Evolutionary conservation across 2,329 filamentous ascomycete species (phyloP).

Genomic region (Diaporthe helianthi): DNA sequence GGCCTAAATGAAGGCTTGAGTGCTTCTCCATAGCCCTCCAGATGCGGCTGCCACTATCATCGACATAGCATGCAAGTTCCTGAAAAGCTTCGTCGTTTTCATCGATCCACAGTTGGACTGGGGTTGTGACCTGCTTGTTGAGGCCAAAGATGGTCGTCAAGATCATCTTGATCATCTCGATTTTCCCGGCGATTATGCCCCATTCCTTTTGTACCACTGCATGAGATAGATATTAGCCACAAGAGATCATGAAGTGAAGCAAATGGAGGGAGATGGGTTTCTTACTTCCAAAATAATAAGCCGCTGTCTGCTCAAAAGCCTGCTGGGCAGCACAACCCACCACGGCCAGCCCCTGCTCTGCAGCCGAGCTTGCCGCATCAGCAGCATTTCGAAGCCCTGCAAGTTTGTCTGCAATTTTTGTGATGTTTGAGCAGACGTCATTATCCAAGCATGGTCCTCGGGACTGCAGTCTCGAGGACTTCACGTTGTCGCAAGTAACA

Average conservation of each 20-base stretch:
- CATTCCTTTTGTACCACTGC: conserved; percentile 20
- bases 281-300: conserved; percentile 24
- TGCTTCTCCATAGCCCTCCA: conserved; percentile 12
- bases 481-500: neutral
- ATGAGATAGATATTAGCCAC: neutral
- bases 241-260: fast-evolving
- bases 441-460: neutral
- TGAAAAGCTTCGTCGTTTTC: conserved; percentile 21
- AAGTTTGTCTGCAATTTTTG: conserved; percentile 14
- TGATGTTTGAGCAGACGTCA: neutral
- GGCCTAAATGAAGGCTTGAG: conserved; percentile 7
- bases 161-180: neutral
- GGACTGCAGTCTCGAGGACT: neutral
- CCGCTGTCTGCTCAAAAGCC: conserved; percentile 12
- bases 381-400: neutral
- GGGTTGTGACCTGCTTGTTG: neutral
- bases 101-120: conserved; percentile 23
- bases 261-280: no score
- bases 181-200: neutral
- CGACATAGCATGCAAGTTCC: conserved; percentile 5
- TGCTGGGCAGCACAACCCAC: conserved; percentile 23
- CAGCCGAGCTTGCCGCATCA: neutral
- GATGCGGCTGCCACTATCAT: neutral
- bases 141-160: neutral
- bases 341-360: conserved; percentile 3